These are phyloP conservation scores for Solanum acaule DNA, from an alignment of 257 asterid species.

Conservation along the genomic window DNA sequence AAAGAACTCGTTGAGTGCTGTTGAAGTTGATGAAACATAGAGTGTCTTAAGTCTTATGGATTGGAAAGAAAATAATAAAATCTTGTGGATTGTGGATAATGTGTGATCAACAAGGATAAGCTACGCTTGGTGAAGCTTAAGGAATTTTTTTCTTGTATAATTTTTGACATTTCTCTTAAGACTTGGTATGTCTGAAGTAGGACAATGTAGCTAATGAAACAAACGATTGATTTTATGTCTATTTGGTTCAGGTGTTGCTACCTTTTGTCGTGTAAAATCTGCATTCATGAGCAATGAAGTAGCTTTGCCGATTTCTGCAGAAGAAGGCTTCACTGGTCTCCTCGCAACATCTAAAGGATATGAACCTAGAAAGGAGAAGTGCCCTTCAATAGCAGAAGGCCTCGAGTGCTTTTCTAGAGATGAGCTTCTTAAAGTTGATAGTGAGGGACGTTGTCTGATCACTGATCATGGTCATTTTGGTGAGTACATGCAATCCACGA, in stretches of 20 bases:
- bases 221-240: neutral
- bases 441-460: constrained; percentile 93
- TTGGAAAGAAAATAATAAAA: neutral
- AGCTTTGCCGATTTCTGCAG: constrained; percentile 76
- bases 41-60: neutral
- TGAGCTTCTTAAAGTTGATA: constrained; percentile 70
- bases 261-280: constrained; percentile 84
- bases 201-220: neutral
- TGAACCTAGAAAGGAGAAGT: constrained; percentile 35
- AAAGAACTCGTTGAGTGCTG: neutral
- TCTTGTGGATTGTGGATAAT: neutral
- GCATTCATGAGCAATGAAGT: constrained; percentile 70
- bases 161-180: neutral
- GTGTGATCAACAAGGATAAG: neutral
- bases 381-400: constrained; percentile 31
- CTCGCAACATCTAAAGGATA: constrained; percentile 35
- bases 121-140: neutral
- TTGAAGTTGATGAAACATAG: neutral
- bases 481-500: constrained; percentile 19
- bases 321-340: constrained; percentile 90
- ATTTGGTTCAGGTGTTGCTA: constrained; percentile 68
- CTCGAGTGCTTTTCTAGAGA: constrained; percentile 55
- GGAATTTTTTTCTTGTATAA: neutral
- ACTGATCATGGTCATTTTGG: constrained; percentile 92
- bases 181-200: neutral